A percentile compares a stretch with the other conserved stretches of the same genome.
These are phyloP conservation scores for Xylaria cubensis DNA, from an alignment of 495 filamentous ascomycete genomes.

Conservation along the genomic window DNA sequence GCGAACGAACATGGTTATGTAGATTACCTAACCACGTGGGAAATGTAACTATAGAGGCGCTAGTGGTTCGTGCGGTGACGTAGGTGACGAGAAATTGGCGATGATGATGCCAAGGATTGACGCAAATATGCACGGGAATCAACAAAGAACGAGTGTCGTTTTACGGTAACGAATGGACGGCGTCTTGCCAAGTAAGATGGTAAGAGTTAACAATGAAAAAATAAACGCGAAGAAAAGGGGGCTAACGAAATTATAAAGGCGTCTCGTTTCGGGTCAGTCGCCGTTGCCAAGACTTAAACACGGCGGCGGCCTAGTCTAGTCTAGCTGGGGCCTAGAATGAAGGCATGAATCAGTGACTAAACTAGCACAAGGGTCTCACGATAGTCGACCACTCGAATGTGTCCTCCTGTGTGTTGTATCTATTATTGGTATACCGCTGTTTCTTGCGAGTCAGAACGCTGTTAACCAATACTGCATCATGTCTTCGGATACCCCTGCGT, in stretches of 20 bases:
- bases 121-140: no score
- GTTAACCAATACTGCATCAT: background rate
- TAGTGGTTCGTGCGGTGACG: background rate
- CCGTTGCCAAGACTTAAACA: background rate
- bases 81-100: background rate
- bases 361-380: no score
- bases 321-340: background rate
- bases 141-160: slow-evolving; percentile 1
- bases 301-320: background rate
- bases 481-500: slow-evolving; percentile 10
- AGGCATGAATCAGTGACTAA: background rate
- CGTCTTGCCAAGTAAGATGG: background rate
- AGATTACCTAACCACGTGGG: background rate
- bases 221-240: slow-evolving; percentile 1
- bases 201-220: background rate
- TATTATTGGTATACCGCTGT: background rate
- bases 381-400: background rate
- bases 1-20: slow-evolving; percentile 31
- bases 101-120: background rate
- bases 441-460: background rate
- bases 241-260: slow-evolving; percentile 14
- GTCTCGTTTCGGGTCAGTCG: background rate
- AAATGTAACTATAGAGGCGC: background rate
- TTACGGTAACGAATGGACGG: slow-evolving; percentile 6
- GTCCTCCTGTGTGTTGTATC: background rate